Evolutionary conservation across 371 early-diverging fungal genomes (phyloP).

Genomic region (Entomophthora muscae): DNA sequence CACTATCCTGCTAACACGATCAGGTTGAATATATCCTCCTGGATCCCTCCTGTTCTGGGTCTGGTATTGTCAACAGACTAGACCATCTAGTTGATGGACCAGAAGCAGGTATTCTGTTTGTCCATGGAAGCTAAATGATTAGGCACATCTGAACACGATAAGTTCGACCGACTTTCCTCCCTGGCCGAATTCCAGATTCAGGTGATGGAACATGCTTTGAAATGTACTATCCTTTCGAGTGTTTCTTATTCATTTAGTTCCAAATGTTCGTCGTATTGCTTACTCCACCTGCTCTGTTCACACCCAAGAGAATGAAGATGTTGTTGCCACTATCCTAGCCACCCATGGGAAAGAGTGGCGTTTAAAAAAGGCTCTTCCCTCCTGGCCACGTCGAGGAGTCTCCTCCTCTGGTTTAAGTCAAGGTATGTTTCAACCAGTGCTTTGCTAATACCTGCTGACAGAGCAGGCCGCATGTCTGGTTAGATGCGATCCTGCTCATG

Average conservation of each 20-base stretch:
- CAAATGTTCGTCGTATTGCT: slow-evolving; percentile 52
- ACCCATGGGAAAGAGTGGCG: slow-evolving; percentile 29
- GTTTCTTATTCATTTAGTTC: slow-evolving; percentile 24
- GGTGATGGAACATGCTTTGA: slow-evolving; percentile 42
- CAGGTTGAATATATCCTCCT: slow-evolving; percentile 79
- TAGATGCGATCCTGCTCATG: slow-evolving; percentile 45
- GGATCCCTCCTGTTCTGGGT: slow-evolving; percentile 98
- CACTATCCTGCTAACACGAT: background rate
- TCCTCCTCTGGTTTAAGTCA: slow-evolving; percentile 19
- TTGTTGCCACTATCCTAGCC: slow-evolving; percentile 46
- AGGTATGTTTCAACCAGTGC: slow-evolving; percentile 8
- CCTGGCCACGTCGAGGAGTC: slow-evolving; percentile 57
- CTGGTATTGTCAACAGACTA: slow-evolving; percentile 79
- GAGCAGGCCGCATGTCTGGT: slow-evolving; percentile 38
- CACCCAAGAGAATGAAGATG: slow-evolving; percentile 90
- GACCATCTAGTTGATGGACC: slow-evolving; percentile 53
- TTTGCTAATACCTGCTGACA: slow-evolving; percentile 5
- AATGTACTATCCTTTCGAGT: slow-evolving; percentile 26
- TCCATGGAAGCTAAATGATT: slow-evolving; percentile 13
- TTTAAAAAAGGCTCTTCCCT: slow-evolving; percentile 39
- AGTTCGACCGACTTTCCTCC: slow-evolving; percentile 38
- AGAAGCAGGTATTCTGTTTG: slow-evolving; percentile 14
- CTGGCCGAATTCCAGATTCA: slow-evolving; percentile 58
- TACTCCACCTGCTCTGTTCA: slow-evolving; percentile 96
- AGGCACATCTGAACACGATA: background rate